Evolutionary conservation across 805 yeast species (phyloP), one percentile per base, ranked within the genome.

Genomic region (Kockiozyma suomiensis): DNA sequence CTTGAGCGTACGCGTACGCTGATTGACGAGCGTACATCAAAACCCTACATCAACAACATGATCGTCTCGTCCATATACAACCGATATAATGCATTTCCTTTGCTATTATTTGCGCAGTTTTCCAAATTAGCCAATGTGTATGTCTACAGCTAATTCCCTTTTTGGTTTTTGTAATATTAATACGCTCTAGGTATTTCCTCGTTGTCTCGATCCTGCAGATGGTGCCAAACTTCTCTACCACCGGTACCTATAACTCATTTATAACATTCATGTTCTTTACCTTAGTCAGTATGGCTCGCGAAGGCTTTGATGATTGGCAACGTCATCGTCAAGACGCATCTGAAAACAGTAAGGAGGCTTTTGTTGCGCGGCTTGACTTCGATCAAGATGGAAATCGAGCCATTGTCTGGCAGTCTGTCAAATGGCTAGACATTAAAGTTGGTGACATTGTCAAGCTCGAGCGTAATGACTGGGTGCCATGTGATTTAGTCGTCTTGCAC

Each of bases 221-320:
- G 92, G 86, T 94, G 50, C 98, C 99, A 0, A 84, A 91, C 1
- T 94, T 97, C 97, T 90, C 97, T 1, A 90, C 99, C 4, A 94
- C 99, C 0, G 99, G 98, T 61, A 87, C 91, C 12, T 90, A 85
- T 71, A 94, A 98, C 2, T 94, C 99, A 1, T 93, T 94, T 68
- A 81, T 92, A 42, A 98, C 99, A 1, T 78, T 94, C 58, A 76
- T 86, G 73, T 81, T 94, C 4, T 94, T 94, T 73, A 89, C 94
- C 75, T 79, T 90, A 6, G 88, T 94, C 28, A 90, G 98, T 0
- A 91, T 93, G 75, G 82, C 87, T 7, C 82, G 98, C 66, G 99
- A 94, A 75, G 99, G 96, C 0, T 92, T 80, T 73, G 99, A 94
- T 73, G 99, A 94, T 75, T 85, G 86, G 80, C 81, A 88, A 70